phyloP scores from a whole-genome alignment of 2,329 filamentous ascomycete species.

The Karstenula rhodostoma region DNA sequence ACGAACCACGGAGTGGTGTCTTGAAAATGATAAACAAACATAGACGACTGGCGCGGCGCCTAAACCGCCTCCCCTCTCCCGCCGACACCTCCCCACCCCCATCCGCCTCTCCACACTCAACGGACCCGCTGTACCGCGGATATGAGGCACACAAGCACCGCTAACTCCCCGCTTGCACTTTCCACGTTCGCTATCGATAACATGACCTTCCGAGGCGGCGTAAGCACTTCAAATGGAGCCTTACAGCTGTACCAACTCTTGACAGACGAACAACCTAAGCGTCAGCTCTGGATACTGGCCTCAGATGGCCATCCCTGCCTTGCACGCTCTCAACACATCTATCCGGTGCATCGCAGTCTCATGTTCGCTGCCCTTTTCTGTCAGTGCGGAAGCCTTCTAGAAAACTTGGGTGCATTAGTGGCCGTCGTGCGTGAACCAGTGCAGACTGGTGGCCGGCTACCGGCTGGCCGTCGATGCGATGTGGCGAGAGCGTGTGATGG shows the following conservation, averaged over 20 bases:
- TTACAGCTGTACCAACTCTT: neutral
- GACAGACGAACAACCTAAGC: neutral
- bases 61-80: no score
- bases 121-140: no score
- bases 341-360: neutral
- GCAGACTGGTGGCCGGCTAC: neutral
- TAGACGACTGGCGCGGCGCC: no score
- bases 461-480: conserved; percentile 3
- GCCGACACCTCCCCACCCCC: no score
- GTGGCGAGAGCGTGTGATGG: neutral
- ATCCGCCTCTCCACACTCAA: no score
- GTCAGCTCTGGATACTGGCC: neutral
- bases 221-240: neutral
- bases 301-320: neutral
- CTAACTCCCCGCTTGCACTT: no score
- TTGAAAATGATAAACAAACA: no score
- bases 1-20: no score
- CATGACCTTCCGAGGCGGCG: no score
- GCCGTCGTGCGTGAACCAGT: no score
- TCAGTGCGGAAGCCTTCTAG: neutral
- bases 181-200: no score
- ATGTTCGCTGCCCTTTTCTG: neutral
- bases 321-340: neutral
- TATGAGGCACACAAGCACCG: no score
- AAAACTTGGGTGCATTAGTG: conserved; percentile 7